Conservation (phyloP, 768 basidiomycete genomes). For the Termitomyces bulborhizus region DNA sequence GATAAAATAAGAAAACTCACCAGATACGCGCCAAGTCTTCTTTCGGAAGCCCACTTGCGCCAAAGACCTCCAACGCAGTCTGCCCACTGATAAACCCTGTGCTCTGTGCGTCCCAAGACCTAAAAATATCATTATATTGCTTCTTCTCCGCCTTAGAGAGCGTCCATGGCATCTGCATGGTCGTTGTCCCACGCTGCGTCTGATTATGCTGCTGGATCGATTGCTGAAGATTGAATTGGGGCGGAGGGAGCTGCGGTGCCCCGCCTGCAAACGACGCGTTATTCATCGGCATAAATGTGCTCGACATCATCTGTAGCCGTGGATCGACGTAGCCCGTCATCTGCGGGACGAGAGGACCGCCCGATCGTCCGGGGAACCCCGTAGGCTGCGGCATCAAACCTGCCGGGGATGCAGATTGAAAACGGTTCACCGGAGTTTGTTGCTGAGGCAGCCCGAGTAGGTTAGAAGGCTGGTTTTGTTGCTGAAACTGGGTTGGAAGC, state of each 20-base stretch:
- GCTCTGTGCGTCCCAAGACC: slow-evolving; percentile 85
- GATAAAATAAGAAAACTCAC: slow-evolving; percentile 37
- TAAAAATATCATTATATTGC: slow-evolving; percentile 92
- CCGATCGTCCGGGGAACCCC: slow-evolving; percentile 44
- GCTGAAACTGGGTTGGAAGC: slow-evolving; percentile 57
- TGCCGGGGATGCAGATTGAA: slow-evolving; percentile 54
- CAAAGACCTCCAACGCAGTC: slow-evolving; percentile 89
- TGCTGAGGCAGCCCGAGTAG: slow-evolving; percentile 32
- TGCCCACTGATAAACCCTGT: slow-evolving; percentile 84
- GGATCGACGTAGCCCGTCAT: slow-evolving; percentile 81
- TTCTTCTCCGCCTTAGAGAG: slow-evolving; percentile 89
- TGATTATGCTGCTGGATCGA: slow-evolving; percentile 87
- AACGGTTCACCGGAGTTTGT: slow-evolving; percentile 37
- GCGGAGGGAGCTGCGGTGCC: slow-evolving; percentile 62
- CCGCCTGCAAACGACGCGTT: slow-evolving; percentile 39
- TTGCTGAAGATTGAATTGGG: slow-evolving; percentile 69
- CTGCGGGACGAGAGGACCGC: slow-evolving; percentile 57
- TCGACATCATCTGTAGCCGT: slow-evolving; percentile 83
- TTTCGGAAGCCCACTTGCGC: slow-evolving; percentile 82
- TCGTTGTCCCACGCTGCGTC: slow-evolving; percentile 54
- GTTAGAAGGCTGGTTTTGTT: slow-evolving; percentile 30
- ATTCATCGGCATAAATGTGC: slow-evolving; percentile 78
- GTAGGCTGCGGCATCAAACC: slow-evolving; percentile 48
- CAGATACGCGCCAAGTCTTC: slow-evolving; percentile 93
- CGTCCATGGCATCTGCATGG: slow-evolving; percentile 79